Base-by-base conservation (phyloP, 164 flowering plant genomes). In the Berberis vulgaris region DNA sequence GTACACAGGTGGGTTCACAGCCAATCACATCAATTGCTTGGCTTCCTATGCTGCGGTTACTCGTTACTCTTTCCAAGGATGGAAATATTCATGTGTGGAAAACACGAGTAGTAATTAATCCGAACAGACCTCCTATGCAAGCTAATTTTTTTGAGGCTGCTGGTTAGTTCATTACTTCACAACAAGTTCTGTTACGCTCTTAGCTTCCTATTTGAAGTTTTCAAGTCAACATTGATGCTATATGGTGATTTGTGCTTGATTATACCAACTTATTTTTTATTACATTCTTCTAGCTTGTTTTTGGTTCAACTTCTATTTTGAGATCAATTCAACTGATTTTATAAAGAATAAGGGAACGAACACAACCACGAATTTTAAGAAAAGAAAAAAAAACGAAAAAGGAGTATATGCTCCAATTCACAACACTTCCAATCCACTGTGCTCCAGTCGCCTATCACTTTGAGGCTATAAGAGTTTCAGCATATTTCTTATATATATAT, bases 51-150 rank as follows among this genome's bases (percentile, higher is more conserved):
- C 67, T 85, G 73, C 86, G 89, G 60, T 67, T 85, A 62, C 86
- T 95, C 74, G 85, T 82, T 55, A 95, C 97, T 50, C 80, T 91
- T 61, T 86, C 94, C 6, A 95, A 83, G 77, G 99, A 95, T 79
- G 99, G 99, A 53, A 71, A 76, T 72, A 84, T 89, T 67, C 99
- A 91, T 81, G 94, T 83, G 56, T 95, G 99, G 99, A 91, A 85
- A 81, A 95, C 90, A 60, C 81, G 88, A 58, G 84, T 82, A 13
- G 60, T 77, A 26, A 71, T 83, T 53, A 91, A 95, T 82, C 94
- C 99, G 5, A 86, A 87, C 71, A 84, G 85, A 59, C 97, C 89
- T 50, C 90, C 96, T 4, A 78, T 79, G 80, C 94, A 83, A 86
- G 87, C 96, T 69, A 87, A 82, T 63, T 95, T 95, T 81, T 95